These are phyloP conservation scores for Aspergillus versicolor DNA, from an alignment of 2,329 filamentous ascomycete genomes.

Conservation along the genomic window DNA sequence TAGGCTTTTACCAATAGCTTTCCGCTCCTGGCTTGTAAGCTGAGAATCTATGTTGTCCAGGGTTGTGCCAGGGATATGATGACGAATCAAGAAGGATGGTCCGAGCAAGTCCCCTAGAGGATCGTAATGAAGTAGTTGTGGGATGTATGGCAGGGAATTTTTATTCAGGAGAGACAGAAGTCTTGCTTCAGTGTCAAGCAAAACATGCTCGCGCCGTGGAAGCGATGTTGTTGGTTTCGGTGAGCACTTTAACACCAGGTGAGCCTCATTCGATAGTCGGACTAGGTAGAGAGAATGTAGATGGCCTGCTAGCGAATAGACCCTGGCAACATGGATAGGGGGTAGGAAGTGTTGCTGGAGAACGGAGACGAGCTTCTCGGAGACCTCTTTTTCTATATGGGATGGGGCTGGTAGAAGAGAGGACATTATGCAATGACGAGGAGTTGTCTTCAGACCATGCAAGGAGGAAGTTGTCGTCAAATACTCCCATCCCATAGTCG, in stretches of 20 bases:
- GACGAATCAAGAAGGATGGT: conserved; percentile 38
- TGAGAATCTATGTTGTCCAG: conserved; percentile 31
- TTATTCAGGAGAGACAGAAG: conserved; percentile 38
- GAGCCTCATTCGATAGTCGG: conserved; percentile 38
- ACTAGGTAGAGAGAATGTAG: conserved; percentile 38
- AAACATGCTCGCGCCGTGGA: conserved; percentile 39
- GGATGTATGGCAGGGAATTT: conserved; percentile 34
- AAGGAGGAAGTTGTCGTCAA: neutral
- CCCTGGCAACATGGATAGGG: conserved; percentile 28
- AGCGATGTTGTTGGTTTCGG: conserved; percentile 37
- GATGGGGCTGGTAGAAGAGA: conserved; percentile 9
- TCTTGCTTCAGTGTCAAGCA: conserved; percentile 42
- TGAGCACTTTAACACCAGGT: conserved; percentile 38
- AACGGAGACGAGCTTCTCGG: conserved; percentile 27
- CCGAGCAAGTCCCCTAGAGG: conserved; percentile 25
- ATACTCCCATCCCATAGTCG: neutral
- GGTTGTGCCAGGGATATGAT: conserved; percentile 35
- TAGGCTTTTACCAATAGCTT: conserved; percentile 36
- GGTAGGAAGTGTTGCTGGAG: conserved; percentile 33
- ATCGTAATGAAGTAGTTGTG: conserved; percentile 39
- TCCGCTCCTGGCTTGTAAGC: conserved; percentile 31
- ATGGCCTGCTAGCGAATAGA: conserved; percentile 28
- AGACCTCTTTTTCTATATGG: conserved; percentile 16
- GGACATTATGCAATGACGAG: conserved; percentile 13
- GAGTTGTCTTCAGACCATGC: neutral